phyloP scores from a whole-genome alignment of 495 filamentous ascomycete genomes.

The Trichoderma orchidacearum region DNA sequence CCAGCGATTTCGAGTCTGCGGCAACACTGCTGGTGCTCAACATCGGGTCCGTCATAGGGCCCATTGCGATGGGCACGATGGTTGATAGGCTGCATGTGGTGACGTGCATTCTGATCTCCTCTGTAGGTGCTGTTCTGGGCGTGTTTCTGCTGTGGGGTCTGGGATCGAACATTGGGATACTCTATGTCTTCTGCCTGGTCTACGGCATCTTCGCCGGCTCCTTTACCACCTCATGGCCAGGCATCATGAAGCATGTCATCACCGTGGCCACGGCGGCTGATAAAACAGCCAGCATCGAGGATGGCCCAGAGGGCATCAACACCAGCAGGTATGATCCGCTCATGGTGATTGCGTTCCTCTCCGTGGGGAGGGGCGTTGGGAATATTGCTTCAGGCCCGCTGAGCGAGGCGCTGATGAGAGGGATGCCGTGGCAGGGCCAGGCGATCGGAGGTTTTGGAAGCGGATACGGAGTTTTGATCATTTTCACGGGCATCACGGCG shows the following conservation, averaged over 20 bases:
- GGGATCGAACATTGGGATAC: constrained; percentile 33
- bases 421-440: constrained; percentile 19
- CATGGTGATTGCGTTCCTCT: constrained; percentile 49
- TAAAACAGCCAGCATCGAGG: constrained; percentile 13
- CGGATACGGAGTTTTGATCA: constrained; percentile 39
- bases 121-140: constrained; percentile 39
- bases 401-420: constrained; percentile 38
- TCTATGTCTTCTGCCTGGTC: constrained; percentile 49
- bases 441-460: constrained; percentile 28
- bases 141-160: constrained; percentile 60
- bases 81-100: constrained; percentile 47
- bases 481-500: constrained; percentile 42
- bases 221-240: constrained; percentile 44
- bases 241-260: constrained; percentile 39
- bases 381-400: constrained; percentile 51
- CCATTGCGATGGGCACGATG: constrained; percentile 43
- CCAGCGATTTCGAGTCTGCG: constrained; percentile 30
- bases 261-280: neutral
- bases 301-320: constrained; percentile 4
- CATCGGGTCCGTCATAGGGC: constrained; percentile 40
- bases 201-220: constrained; percentile 49
- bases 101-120: constrained; percentile 44
- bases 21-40: constrained; percentile 44
- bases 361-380: constrained; percentile 52
- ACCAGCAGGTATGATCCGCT: constrained; percentile 11